Conservation (phyloP, 1,139 yeast species). For the Barnettozyma hawaiiensis region DNA sequence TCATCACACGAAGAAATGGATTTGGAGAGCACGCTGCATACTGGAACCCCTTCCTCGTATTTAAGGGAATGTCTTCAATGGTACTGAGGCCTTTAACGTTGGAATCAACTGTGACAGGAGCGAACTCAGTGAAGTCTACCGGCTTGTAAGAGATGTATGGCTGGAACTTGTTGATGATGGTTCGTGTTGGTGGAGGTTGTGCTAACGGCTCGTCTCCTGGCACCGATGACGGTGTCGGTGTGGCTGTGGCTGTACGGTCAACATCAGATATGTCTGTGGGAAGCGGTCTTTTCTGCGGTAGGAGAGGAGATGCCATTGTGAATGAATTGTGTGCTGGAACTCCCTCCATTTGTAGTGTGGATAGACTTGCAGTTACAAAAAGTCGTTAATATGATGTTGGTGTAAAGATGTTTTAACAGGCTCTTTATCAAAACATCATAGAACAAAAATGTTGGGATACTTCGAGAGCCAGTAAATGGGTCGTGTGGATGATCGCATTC, state of each 20-base stretch:
- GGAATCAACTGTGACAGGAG: conserved; percentile 10
- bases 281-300: conserved; percentile 16
- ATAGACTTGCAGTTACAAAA: no score
- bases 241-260: conserved; percentile 25
- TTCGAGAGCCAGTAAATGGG: no score
- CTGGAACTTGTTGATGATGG: conserved; percentile 41
- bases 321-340: background rate
- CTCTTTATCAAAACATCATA: no score
- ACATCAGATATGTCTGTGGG: conserved; percentile 11
- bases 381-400: background rate
- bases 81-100: conserved; percentile 33
- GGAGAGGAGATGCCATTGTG: conserved; percentile 8
- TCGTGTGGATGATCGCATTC: no score
- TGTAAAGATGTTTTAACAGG: background rate
- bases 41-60: conserved; percentile 68
- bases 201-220: conserved; percentile 10
- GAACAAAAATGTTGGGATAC: no score
- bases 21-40: conserved; percentile 77
- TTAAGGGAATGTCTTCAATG: conserved; percentile 74
- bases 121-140: conserved; percentile 29
- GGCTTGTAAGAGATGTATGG: conserved; percentile 39
- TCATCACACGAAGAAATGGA: conserved; percentile 49
- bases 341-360: no score
- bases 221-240: conserved; percentile 12
- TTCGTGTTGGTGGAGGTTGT: conserved; percentile 11